Evolutionary conservation across 2,329 filamentous ascomycete genomes (phyloP), one percentile per base, ranked within the genome.

Genomic region (Phialocephala subalpina): DNA sequence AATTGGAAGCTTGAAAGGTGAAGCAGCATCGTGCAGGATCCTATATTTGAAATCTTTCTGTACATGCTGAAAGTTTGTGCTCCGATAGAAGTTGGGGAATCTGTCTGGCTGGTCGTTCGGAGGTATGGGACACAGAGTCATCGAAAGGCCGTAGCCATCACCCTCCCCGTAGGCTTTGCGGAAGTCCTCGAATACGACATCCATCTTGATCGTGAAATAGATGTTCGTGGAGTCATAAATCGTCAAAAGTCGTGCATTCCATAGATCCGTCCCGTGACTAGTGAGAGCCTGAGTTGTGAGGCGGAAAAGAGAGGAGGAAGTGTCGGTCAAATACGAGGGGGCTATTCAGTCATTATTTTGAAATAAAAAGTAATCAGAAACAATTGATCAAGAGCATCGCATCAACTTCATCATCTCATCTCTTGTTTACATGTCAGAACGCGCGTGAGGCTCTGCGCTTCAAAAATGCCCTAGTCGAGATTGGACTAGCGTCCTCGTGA

Each of bases 181-280:
- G 77, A 97, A 97, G 66, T 92, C 88, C 49, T 83, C 81, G 74
- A 97, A 91, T 60, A 96, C 81, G 60, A 84, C 81, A 75, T 94
- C 89, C 93, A 97, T 94, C 62, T 70, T 78, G 63, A 49, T 8
- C 5, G 35, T 57, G 16, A 35, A 38, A 29, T 60, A 27, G 16
- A 45, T 22, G n/a, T 49, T 27, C 45, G 65, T 69, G 57, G 60
- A 55, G 33, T 63, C 27, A 58, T 58, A 62, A 67, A 55, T 57
- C 40, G 45, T 62, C 45, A 36, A 62, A 61, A n/a, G 18, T 53
- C 36, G 20, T 58, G 42, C 47, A 58, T 22, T 58, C 29, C 49
- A 60, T 16, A 61, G 29, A 38, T 5, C 18, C 27, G 14, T 67
- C 61, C 35, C 63, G 66, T 68, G 63, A 68, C 62, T 36, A 25